Evolutionary conservation across 805 yeast genomes (phyloP), one percentile per base, ranked within the genome.

Genomic region (Saturnispora serradocipensis): DNA sequence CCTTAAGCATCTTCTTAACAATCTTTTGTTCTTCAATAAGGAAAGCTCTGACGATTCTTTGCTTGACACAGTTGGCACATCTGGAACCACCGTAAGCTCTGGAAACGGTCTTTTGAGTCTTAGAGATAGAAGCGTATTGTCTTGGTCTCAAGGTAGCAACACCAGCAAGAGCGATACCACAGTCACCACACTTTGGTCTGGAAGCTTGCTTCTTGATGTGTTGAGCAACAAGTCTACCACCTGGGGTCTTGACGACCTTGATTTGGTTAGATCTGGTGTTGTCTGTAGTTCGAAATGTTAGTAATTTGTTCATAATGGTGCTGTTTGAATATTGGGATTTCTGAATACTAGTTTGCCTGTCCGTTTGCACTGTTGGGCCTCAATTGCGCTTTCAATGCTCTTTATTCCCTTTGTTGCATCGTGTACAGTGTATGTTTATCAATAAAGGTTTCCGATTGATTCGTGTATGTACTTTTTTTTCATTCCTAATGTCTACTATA

Each of bases 181-280:
- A 81, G 81, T 84, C 90, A 81, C 90, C 90, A 80, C 90, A 84
- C 74, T 82, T 84, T 72, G 84, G 85, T 78, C 88, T 82, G 69
- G 95, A 73, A 69, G 88, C 96, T 65, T 71, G 71, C 84, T 89
- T 89, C 86, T 88, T 88, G 72, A 88, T 80, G 81, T 93, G 99
- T 77, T 90, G 97, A 72, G 96, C 96, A 73, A 89, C 84, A 77
- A 93, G 84, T 77, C 85, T 86, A 74, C 98, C 98, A 84, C 99
- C 99, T 77, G 99, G 99, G 78, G 99, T 93, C 88, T 91, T 93
- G 70, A 91, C 96, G 77, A 91, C 95, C 90, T 87, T 91, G 82
- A 93, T 91, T 82, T 86, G 88, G 96, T 93, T 93, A 68, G 99
- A 93, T 78, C 84, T 86, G 85, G 99, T 90, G 96, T 93, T 93